Evolutionary conservation across 352 stramenopile species (phyloP).

Genomic region (Globisporangium nunn): DNA sequence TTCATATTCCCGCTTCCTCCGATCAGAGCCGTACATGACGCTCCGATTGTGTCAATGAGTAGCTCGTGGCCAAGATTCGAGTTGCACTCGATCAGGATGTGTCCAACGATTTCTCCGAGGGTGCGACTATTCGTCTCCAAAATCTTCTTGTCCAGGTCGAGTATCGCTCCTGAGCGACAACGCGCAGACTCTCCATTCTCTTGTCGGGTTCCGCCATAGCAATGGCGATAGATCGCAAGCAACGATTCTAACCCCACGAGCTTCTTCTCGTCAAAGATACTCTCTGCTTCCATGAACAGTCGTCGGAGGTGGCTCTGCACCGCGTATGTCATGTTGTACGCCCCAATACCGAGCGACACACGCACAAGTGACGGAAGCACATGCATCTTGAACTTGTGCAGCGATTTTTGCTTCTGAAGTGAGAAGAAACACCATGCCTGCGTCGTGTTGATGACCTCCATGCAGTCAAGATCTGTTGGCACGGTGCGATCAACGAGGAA

Average conservation of each 20-base stretch:
- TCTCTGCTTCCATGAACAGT: conserved; percentile 48
- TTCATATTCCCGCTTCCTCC: conserved; percentile 6
- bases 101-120: conserved; percentile 52
- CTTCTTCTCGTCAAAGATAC: conserved; percentile 64
- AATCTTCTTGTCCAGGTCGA: conserved; percentile 28
- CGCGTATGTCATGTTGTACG: conserved; percentile 66
- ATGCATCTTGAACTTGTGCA: conserved; percentile 20
- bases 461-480: conserved; percentile 50
- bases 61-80: conserved; percentile 43
- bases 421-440: conserved; percentile 79
- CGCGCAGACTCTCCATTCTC: not conserved
- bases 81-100: conserved; percentile 66
- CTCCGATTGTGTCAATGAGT: conserved; percentile 8
- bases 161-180: not conserved
- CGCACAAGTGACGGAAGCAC: conserved; percentile 40
- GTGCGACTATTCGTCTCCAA: conserved; percentile 19
- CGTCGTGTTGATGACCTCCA: conserved; percentile 79
- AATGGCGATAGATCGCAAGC: conserved; percentile 16
- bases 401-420: conserved; percentile 30
- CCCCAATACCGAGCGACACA: conserved; percentile 46
- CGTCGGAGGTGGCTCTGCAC: conserved; percentile 61
- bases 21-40: not conserved
- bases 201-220: not conserved
- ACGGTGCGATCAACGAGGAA: conserved; percentile 29
- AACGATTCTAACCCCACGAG: conserved; percentile 57